These are phyloP conservation scores for Penicillium malachiteum DNA, from an alignment of 495 filamentous ascomycete species.

Conservation along the genomic window DNA sequence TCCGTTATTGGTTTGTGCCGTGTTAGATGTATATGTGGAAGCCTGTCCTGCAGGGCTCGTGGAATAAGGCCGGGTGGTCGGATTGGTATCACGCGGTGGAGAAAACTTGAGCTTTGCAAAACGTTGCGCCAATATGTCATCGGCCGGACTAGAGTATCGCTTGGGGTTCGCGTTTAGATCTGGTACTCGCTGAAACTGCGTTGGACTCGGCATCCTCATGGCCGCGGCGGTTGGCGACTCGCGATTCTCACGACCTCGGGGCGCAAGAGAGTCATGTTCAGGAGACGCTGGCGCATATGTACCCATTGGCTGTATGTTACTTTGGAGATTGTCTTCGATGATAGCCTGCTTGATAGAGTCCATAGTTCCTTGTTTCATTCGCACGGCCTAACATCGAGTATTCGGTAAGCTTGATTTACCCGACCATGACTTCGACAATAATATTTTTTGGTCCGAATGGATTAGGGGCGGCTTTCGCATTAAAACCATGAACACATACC, in stretches of 20 bases:
- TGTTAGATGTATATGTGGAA: constrained; percentile 28
- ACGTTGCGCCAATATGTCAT: constrained; percentile 44
- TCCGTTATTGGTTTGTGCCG: constrained; percentile 16
- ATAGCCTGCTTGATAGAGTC: constrained; percentile 46
- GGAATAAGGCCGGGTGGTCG: constrained; percentile 30
- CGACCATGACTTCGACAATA: no score
- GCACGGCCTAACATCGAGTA: constrained; percentile 29
- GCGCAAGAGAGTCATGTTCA: constrained; percentile 4
- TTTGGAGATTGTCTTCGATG: constrained; percentile 41
- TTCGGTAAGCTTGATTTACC: constrained; percentile 6
- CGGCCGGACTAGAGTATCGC: constrained; percentile 28
- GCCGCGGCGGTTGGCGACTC: constrained; percentile 14
- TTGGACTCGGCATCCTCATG: constrained; percentile 45
- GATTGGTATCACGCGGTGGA: constrained; percentile 27
- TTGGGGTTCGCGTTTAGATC: constrained; percentile 20
- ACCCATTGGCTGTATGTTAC: constrained; percentile 31
- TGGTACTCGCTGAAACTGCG: constrained; percentile 34
- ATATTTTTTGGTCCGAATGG: no score
- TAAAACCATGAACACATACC: constrained; percentile 18
- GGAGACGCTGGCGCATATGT: constrained; percentile 10
- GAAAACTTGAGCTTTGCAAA: constrained; percentile 44
- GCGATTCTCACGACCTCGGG: constrained; percentile 24
- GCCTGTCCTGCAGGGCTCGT: constrained; percentile 30
- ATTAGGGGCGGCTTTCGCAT: background rate
- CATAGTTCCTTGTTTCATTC: constrained; percentile 50